These are phyloP conservation scores for Penicillium angulare DNA, from an alignment of 495 filamentous ascomycete species.

Conservation along the genomic window DNA sequence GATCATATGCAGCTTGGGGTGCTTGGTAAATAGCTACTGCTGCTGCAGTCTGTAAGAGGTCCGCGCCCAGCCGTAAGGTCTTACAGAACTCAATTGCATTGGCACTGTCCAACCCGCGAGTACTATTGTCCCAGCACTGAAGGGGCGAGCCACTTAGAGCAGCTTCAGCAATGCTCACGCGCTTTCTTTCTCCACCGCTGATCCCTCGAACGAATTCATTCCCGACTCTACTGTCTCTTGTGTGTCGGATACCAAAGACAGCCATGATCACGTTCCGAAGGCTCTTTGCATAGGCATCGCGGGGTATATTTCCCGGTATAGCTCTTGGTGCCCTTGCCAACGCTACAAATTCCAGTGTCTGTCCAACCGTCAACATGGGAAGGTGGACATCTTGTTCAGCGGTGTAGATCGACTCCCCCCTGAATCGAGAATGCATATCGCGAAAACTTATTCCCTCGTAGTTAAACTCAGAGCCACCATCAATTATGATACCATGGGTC, in stretches of 20 bases:
- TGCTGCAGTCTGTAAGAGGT: slow-evolving; percentile 61
- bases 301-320: slow-evolving; percentile 30
- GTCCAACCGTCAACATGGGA: slow-evolving; percentile 57
- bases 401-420: slow-evolving; percentile 60
- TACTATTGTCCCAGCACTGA: slow-evolving; percentile 80
- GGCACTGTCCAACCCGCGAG: slow-evolving; percentile 74
- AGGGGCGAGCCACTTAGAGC: slow-evolving; percentile 63
- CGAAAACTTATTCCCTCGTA: slow-evolving; percentile 54
- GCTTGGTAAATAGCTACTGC: slow-evolving; percentile 86
- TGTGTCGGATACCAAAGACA: slow-evolving; percentile 73
- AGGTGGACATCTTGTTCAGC: slow-evolving; percentile 61
- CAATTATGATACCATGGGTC: slow-evolving; percentile 61
- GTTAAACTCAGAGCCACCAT: slow-evolving; percentile 57
- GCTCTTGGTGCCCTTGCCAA: slow-evolving; percentile 37
- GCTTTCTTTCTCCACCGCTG: slow-evolving; percentile 80
- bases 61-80: slow-evolving; percentile 62
- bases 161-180: slow-evolving; percentile 75
- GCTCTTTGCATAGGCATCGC: slow-evolving; percentile 56
- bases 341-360: slow-evolving; percentile 60
- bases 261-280: slow-evolving; percentile 76
- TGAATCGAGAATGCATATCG: slow-evolving; percentile 60
- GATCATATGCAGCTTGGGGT: slow-evolving; percentile 69
- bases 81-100: slow-evolving; percentile 77
- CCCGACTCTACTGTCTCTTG: slow-evolving; percentile 72
- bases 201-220: slow-evolving; percentile 80